Evolutionary conservation across 2,329 filamentous ascomycete genomes (phyloP), one percentile per base, ranked within the genome.

Genomic region (Neocucurbitaria cava): DNA sequence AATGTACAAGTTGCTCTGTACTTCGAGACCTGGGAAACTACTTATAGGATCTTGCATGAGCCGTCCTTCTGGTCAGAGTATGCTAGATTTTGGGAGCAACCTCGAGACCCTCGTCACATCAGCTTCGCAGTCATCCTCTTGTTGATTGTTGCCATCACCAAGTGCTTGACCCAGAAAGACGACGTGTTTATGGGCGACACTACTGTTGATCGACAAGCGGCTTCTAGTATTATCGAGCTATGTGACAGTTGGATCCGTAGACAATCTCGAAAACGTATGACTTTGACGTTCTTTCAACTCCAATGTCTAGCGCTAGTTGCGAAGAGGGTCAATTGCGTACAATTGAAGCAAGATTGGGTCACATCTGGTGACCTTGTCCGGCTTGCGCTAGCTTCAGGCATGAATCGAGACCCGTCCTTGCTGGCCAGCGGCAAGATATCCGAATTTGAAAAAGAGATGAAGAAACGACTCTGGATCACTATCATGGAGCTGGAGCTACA

Each of bases 401-500:
- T 85, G 42, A 83, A 86, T 62, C 77, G 82, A 17, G 77, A 83
- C 43, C 78, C 81, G 0, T 54, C 59, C 3, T 76, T 61, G 54
- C 76, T 58, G 59, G 73, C 52, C 65, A 75, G 52, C 61, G 65
- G 65, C 8, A 59, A 55, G 7, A 66, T 73, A 5, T 64, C 69
- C 3, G 67, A 74, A 2, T 81, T 81, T 26, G 80, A 83, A 36
- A 78, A 80, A 48, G 80, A 83, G 53, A 81, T 84, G 79, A 79
- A 84, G 46, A 77, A 82, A 47, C 77, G 84, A 39, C 71, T 87
- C 2, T 87, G 85, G 85, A 77, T 76, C 1, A 85, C 84, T 1
- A 82, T 85, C 9, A 70, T 83, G 9, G 83, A 87, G 59, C 69
- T 86, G 23, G 84, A 87, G 50, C 66, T 85, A 2, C 83, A 86